phyloP scores from a whole-genome alignment of 176 grass and related monocot genomes.

The Cocos nucifera region DNA sequence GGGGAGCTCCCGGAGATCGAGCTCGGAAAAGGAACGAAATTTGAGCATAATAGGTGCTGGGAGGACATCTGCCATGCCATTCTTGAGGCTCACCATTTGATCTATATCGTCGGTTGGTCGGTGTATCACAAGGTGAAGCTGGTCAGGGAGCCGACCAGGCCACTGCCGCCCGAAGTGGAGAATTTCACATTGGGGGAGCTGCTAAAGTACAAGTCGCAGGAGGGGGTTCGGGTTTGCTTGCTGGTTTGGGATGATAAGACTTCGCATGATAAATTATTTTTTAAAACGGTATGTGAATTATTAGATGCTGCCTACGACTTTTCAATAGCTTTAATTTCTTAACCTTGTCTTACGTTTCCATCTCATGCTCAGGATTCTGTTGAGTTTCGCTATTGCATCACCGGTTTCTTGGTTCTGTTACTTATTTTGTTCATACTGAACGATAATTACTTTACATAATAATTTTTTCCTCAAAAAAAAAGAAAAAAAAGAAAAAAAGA shows the following conservation, averaged over 20 bases:
- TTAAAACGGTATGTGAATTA: conserved; percentile 60
- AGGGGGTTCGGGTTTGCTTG: conserved; percentile 91
- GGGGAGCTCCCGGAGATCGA: conserved; percentile 53
- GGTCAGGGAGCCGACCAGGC: conserved; percentile 56
- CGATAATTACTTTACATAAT: too few species aligned
- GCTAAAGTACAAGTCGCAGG: conserved; percentile 97
- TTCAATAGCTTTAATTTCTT: too few species aligned
- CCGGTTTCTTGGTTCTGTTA: too few species aligned
- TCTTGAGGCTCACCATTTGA: conserved; percentile 89
- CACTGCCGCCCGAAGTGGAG: conserved; percentile 36
- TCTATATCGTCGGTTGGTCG: conserved; percentile 91
- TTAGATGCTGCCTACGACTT: too few species aligned
- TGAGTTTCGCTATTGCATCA: too few species aligned
- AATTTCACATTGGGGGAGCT: conserved; percentile 61
- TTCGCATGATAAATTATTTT: conserved; percentile 78
- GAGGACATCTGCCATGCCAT: conserved; percentile 99
- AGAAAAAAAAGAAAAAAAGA: too few species aligned
- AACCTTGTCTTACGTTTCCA: too few species aligned
- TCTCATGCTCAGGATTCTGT: too few species aligned
- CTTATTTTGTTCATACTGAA: too few species aligned
- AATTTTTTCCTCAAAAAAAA: too few species aligned
- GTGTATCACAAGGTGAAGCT: conserved; percentile 87
- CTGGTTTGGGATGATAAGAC: conserved; percentile 99
- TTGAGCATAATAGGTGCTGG: conserved; percentile 70
- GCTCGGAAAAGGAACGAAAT: conserved; percentile 38